Conservation (phyloP, 225 moss, liverwort and hornwort genomes). For the Rhytidiadelphus loreus region DNA sequence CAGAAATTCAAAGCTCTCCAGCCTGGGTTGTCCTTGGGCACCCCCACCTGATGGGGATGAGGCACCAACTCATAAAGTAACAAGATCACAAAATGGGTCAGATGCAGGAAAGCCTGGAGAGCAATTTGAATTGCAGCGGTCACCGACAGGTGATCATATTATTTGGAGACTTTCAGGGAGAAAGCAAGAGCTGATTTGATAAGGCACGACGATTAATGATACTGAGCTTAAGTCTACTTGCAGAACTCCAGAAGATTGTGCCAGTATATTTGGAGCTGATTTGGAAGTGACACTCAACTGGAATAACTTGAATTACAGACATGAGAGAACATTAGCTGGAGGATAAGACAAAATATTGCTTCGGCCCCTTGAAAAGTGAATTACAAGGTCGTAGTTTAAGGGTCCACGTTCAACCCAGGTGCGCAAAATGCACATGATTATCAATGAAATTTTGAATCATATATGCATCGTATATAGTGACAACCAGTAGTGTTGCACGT, state of each 20-base stretch:
- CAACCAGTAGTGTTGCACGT: neutral
- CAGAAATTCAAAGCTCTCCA: neutral
- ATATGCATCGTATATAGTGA: too few species aligned
- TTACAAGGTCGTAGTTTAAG: neutral
- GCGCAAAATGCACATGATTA: neutral
- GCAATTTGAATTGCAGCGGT: neutral
- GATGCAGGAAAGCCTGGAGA: neutral
- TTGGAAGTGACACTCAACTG: neutral
- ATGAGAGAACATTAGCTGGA: neutral
- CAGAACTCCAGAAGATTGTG: neutral
- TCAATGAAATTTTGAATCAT: neutral
- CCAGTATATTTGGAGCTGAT: neutral
- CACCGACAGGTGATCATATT: neutral
- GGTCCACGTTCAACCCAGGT: neutral
- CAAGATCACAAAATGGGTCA: neutral
- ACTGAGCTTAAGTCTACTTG: neutral
- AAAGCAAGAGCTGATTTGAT: neutral
- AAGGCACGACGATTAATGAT: neutral
- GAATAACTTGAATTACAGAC: neutral
- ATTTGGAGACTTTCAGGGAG: neutral
- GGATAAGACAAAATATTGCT: too few species aligned
- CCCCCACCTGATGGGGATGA: neutral
- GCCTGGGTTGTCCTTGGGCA: neutral
- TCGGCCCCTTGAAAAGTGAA: neutral
- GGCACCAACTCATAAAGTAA: neutral